Evolutionary conservation across 225 moss, liverwort and hornwort species (phyloP), one percentile per base, ranked within the genome.

Genomic region (Sphagnum tenellum): DNA sequence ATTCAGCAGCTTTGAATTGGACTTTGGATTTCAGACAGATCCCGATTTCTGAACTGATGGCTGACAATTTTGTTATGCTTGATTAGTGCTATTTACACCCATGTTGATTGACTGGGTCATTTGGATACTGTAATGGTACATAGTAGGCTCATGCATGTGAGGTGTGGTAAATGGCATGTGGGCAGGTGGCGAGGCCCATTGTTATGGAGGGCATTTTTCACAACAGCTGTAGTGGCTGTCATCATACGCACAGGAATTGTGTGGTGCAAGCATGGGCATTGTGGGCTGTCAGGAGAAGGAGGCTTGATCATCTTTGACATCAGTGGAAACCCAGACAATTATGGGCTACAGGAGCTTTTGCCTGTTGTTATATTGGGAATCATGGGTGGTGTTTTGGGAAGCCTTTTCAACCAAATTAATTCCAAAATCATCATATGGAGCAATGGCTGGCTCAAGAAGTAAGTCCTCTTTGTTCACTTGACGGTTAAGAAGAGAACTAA

Each of bases 111-210:
- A 29, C 29, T 29, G 29, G 29, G 29, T 29, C 29, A 29, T 29
- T 29, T 29, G 29, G 29, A 29, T 29, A 29, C 29, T 29, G 29
- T 29, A 29, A 29, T 29, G 29, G 29, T 29, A 29, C 29, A 29
- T 29, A 29, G 29, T 29, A 29, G 29, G 29, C 29, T 29, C 29
- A 29, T 29, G 29, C 29, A 29, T 29, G 29, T 29, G 29, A 29
- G 29, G 1, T 29, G 29, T 29, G 29, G 29, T 29, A 29, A 29
- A 29, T 29, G 29, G 29, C 29, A 29, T 14, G 64, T 62, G 49
- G 68, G 48, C 77, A 84, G 83, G 83, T 84, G 83, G 83, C 69
- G 83, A 47, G 70, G 79, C 45, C 74, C 83, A 0, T 64, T 84
- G 55, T 63, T 84, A 51, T 84, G 83, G 83, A 77, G 80, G 59